Conservation (phyloP, 2,329 filamentous ascomycete species). For the Hypoxylon sp. region DNA sequence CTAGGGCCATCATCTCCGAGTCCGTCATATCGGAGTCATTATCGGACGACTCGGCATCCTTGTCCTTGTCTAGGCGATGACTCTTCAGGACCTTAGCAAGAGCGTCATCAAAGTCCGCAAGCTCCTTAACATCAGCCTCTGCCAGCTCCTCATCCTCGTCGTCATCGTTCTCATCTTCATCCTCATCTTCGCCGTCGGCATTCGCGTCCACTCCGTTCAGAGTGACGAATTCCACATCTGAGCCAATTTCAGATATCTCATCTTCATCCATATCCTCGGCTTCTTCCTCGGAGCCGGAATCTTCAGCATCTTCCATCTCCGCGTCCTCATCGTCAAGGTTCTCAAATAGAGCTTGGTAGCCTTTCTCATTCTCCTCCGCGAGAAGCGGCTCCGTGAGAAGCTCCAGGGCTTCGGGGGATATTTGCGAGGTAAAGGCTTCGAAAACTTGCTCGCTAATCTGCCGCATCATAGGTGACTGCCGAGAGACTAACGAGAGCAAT, state of each 20-base stretch:
- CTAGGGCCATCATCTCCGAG: constrained; percentile 93
- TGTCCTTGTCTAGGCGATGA: constrained; percentile 73
- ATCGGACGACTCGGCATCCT: constrained; percentile 68
- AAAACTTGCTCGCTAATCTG: constrained; percentile 93
- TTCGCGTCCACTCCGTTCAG: constrained; percentile 60
- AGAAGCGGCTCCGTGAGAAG: constrained; percentile 77
- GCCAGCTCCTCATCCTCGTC: constrained; percentile 58
- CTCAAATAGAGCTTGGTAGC: constrained; percentile 89
- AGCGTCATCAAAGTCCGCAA: constrained; percentile 75
- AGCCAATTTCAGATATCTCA: constrained; percentile 57
- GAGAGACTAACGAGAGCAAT: constrained; percentile 88
- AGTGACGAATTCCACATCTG: constrained; percentile 60
- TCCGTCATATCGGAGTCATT: constrained; percentile 91
- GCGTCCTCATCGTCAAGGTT: constrained; percentile 75
- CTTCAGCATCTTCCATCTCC: constrained; percentile 63
- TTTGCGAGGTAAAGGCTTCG: constrained; percentile 80
- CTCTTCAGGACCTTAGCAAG: constrained; percentile 84
- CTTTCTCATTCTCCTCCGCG: constrained; percentile 84
- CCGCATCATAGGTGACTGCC: constrained; percentile 85
- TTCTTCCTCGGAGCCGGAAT: constrained; percentile 59
- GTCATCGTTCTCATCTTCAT: constrained; percentile 59
- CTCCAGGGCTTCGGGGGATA: constrained; percentile 80
- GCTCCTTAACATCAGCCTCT: constrained; percentile 60
- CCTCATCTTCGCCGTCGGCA: constrained; percentile 55
- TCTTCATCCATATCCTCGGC: constrained; percentile 60